These are phyloP conservation scores for Phaeoacremonium minimum DNA, from an alignment of 2,329 filamentous ascomycete species.

Conservation along the genomic window DNA sequence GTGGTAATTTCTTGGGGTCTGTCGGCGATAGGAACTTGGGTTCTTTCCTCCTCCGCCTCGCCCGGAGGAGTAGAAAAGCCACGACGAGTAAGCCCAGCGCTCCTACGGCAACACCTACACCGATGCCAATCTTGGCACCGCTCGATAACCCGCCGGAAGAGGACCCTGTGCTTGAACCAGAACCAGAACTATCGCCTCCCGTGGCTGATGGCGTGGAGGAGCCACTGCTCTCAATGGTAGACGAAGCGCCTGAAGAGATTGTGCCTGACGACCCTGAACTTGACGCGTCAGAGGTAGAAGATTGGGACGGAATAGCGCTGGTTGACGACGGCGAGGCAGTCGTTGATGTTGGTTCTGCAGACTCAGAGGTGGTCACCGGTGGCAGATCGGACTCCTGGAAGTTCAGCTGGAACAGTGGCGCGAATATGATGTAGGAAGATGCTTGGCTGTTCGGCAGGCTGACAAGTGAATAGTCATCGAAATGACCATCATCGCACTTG, in stretches of 20 bases:
- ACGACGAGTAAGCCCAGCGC: conserved; percentile 20
- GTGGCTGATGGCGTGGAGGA: conserved; percentile 4
- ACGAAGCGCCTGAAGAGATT: no score
- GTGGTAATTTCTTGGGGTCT: neutral
- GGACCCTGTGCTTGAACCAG: neutral
- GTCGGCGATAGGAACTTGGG: neutral
- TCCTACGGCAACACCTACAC: conserved; percentile 17
- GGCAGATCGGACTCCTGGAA: conserved; percentile 16
- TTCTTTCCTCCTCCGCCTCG: neutral
- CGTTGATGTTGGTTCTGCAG: conserved; percentile 2
- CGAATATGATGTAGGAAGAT: conserved; percentile 11
- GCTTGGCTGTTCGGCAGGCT: conserved; percentile 10
- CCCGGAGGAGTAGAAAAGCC: neutral
- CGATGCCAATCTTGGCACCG: conserved; percentile 10
- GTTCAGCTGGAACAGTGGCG: conserved; percentile 25
- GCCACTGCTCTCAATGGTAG: neutral
- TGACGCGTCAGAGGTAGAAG: no score
- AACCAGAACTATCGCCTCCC: neutral
- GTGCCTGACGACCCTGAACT: no score
- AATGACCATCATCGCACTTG: conserved; percentile 13
- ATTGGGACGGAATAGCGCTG: no score
- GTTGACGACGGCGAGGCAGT: conserved; percentile 2
- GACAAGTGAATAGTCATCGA: conserved; percentile 9
- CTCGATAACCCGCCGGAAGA: neutral
- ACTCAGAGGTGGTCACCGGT: conserved; percentile 5